Conservation (phyloP, 495 filamentous ascomycete genomes). For the Neohortaea acidophila region DNA sequence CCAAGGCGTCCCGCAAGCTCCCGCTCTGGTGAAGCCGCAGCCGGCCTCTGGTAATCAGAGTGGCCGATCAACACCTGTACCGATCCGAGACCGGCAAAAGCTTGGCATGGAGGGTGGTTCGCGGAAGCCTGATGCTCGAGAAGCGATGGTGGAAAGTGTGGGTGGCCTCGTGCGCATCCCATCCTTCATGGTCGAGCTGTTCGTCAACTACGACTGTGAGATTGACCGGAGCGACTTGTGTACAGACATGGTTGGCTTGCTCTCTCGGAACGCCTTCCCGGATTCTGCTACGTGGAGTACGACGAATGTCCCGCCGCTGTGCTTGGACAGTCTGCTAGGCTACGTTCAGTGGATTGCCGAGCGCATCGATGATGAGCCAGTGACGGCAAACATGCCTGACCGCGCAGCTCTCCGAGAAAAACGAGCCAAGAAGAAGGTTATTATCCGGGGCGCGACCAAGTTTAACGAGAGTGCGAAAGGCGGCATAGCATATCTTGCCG, state of each 20-base stretch:
- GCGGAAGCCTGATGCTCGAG: conserved; percentile 80
- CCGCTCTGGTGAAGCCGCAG: conserved; percentile 73
- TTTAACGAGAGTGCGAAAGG: conserved; percentile 92
- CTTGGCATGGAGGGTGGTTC: conserved; percentile 86
- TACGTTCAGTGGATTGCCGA: conserved; percentile 87
- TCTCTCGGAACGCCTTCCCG: conserved; percentile 88
- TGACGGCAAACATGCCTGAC: conserved; percentile 52
- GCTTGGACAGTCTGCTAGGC: conserved; percentile 77
- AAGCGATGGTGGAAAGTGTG: conserved; percentile 97
- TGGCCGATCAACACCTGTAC: conserved; percentile 80
- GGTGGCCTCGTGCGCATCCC: conserved; percentile 83
- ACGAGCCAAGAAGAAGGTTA: conserved; percentile 65
- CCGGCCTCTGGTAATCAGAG: conserved; percentile 44
- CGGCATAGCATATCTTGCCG: conserved; percentile 70
- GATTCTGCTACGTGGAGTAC: conserved; percentile 99
- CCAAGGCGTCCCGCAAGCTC: conserved; percentile 80
- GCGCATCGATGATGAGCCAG: conserved; percentile 55
- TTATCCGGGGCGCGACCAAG: conserved; percentile 73
- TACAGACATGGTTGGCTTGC: conserved; percentile 82
- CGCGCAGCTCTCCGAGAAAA: conserved; percentile 47
- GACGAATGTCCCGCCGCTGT: conserved; percentile 90
- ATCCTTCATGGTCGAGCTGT: conserved; percentile 85
- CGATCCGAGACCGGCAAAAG: conserved; percentile 84
- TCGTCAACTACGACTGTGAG: conserved; percentile 96
- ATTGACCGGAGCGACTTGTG: conserved; percentile 84